Evolutionary conservation across 2,329 filamentous ascomycete genomes (phyloP), one percentile per base, ranked within the genome.

Genomic region (Exophiala lecanii-corni): DNA sequence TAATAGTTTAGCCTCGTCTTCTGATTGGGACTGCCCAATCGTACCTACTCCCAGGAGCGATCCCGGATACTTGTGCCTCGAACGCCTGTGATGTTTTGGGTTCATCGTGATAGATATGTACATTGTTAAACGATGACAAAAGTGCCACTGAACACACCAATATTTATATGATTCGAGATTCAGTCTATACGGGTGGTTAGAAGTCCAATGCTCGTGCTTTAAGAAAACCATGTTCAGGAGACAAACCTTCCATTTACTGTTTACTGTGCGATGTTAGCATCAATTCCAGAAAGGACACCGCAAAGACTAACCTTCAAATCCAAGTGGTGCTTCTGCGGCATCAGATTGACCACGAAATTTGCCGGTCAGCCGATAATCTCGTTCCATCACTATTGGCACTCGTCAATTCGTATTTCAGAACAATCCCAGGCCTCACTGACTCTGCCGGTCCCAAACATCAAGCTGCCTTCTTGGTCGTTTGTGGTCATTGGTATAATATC

Each of bases 401-500:
- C 51, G 50, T 23, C 41, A 23, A 20, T 18, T 16, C 16, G n/a
- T n/a, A n/a, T n/a, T n/a, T n/a, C n/a, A n/a, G 21, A 20, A 9
- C 36, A 17, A 31, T 17, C 16, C 19, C 26, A 17, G n/a, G 15
- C 16, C 9, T 13, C 26, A 68, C 74, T 64, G 65, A 82, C 79
- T 66, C 70, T 78, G 62, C 81, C 79, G 78, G 59, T 83, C 79
- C 79, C 79, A 83, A 54, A 70, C 67, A 62, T 82, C 79, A 51
- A 75, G 63, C 51, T 75, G 76, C 62, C 77, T 75, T 59, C 79
- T 70, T 36, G 67, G 65, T 59, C 71, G 70, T 71, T 83, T 83
- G 56, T 76, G 75, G 50, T 79, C 78, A 59, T 82, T 83, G 59
- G 76, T 70, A 63, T 75, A 75, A 60, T 75, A 69, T 66, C 72